These are phyloP conservation scores for Euryodendron excelsum DNA, from an alignment of 148 eudicot species.

Conservation along the genomic window DNA sequence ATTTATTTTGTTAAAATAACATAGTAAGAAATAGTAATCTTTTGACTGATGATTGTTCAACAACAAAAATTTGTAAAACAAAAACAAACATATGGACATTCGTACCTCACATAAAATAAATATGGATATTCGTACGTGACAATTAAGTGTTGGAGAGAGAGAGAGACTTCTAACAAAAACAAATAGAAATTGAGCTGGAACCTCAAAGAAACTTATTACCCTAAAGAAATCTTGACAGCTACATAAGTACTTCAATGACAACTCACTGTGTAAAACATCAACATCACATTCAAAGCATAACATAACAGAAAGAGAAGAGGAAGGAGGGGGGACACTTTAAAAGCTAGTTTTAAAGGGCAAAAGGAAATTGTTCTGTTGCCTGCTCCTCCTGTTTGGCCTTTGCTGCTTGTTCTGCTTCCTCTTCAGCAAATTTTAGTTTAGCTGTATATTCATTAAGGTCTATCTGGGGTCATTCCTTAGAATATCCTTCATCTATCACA, in stretches of 20 bases:
- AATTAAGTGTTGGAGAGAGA: too few relatives aligned
- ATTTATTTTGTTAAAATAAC: too few relatives aligned
- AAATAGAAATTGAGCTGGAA: neutral
- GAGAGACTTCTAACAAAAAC: neutral
- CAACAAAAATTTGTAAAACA: too few relatives aligned
- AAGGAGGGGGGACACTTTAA: neutral
- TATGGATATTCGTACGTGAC: too few relatives aligned
- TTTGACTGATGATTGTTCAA: too few relatives aligned
- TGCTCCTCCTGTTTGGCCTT: slow-evolving; percentile 82
- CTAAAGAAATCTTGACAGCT: neutral
- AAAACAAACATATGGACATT: too few relatives aligned
- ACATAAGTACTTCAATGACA: neutral
- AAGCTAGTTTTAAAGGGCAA: neutral
- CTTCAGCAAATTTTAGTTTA: slow-evolving; percentile 66
- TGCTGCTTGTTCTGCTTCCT: slow-evolving; percentile 54
- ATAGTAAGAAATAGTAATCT: too few relatives aligned
- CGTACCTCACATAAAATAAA: too few relatives aligned
- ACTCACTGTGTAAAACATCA: neutral
- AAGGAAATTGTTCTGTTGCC: slow-evolving; percentile 39
- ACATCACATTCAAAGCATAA: slow-evolving; percentile 9
- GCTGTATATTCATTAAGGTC: slow-evolving; percentile 82
- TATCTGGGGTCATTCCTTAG: slow-evolving; percentile 79
- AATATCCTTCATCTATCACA: slow-evolving; percentile 75
- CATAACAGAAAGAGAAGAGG: neutral
- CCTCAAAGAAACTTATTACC: neutral